Conservation (phyloP, 768 basidiomycete species). For the Amanita inopinata region DNA sequence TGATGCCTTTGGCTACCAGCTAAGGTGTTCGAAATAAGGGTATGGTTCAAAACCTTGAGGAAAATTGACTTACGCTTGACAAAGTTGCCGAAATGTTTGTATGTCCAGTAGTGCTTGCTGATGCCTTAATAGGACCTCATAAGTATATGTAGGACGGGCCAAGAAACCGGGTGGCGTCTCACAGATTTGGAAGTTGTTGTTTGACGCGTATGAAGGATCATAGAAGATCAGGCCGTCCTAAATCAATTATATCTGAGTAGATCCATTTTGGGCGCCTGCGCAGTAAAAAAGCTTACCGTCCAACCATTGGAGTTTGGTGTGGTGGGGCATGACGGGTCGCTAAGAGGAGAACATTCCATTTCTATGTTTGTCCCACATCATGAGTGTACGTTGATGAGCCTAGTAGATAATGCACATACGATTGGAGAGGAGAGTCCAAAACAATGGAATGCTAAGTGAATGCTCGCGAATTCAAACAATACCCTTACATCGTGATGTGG, state of each 20-base stretch:
- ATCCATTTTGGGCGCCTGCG: too few species aligned
- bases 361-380: too few species aligned
- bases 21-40: too few species aligned
- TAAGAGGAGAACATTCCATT: slow-evolving; percentile 29
- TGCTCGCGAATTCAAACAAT: not conserved
- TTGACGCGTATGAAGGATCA: slow-evolving; percentile 27
- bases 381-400: slow-evolving; percentile 2
- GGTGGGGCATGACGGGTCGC: slow-evolving; percentile 23
- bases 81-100: slow-evolving; percentile 31
- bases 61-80: slow-evolving; percentile 23
- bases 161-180: slow-evolving; percentile 9
- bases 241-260: too few species aligned
- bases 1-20: slow-evolving; percentile 27
- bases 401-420: slow-evolving; percentile 13
- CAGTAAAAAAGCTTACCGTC: slow-evolving; percentile 25
- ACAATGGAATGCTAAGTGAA: slow-evolving; percentile 17
- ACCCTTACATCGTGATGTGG: slow-evolving; percentile 27
- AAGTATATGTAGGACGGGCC: not conserved
- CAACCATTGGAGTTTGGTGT: slow-evolving; percentile 30
- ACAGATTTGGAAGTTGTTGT: slow-evolving; percentile 29
- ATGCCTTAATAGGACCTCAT: slow-evolving; percentile 16
- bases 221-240: slow-evolving; percentile 32
- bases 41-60: too few species aligned
- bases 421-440: slow-evolving; percentile 30
- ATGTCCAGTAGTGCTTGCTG: slow-evolving; percentile 30